phyloP scores from a whole-genome alignment of 768 basidiomycete species.

The Sporobolomyces roseus region DNA sequence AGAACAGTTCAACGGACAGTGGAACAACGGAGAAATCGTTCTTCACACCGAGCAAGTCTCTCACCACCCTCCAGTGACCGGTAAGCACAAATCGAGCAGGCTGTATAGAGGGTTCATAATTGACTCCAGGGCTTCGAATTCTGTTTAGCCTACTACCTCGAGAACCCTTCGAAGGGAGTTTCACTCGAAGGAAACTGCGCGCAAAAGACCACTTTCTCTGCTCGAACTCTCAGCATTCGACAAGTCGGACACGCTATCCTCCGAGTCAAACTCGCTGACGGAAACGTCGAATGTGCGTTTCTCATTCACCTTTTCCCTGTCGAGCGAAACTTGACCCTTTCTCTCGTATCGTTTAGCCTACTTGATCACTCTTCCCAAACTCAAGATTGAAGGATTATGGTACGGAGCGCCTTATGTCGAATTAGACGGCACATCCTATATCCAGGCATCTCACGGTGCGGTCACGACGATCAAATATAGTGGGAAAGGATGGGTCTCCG shows the following conservation, averaged over 20 bases:
- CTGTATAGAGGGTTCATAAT: too few species aligned
- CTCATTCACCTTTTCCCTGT: too few species aligned
- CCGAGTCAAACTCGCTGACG: conserved; percentile 61
- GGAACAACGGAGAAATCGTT: conserved; percentile 37
- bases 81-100: too few species aligned
- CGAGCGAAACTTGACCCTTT: conserved; percentile 36
- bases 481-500: conserved; percentile 60
- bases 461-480: conserved; percentile 71
- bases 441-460: conserved; percentile 61
- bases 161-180: conserved; percentile 72
- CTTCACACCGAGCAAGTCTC: conserved; percentile 59
- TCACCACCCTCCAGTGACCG: conserved; percentile 65
- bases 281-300: conserved; percentile 54
- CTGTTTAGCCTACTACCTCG: conserved; percentile 80
- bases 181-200: conserved; percentile 80
- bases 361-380: conserved; percentile 83
- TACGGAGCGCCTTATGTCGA: conserved; percentile 38
- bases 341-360: conserved; percentile 50
- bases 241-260: conserved; percentile 91
- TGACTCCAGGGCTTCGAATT: too few species aligned
- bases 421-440: conserved; percentile 56
- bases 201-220: conserved; percentile 86
- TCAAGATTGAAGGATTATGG: conserved; percentile 76
- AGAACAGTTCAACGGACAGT: conserved; percentile 43
- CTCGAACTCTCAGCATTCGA: conserved; percentile 64